phyloP scores from a whole-genome alignment of 179 eudicot genomes.

The Nepenthes alata region DNA sequence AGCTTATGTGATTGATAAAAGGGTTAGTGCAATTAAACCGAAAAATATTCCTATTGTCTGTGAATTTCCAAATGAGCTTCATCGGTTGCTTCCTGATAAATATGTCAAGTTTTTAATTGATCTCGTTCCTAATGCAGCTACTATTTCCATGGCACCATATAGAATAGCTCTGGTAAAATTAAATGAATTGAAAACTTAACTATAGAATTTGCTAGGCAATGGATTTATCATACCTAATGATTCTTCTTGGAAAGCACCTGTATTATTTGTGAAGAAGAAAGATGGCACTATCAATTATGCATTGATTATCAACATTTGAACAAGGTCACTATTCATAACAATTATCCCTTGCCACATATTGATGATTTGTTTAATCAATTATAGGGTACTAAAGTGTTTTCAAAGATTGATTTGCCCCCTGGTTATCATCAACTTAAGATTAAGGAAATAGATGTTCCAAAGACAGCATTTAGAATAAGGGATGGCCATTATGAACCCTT shows the following conservation, averaged over 20 bases:
- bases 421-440: neutral
- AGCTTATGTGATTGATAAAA: neutral
- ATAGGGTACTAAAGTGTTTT: neutral
- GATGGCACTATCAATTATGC: neutral
- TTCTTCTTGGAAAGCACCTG: neutral
- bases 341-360: constrained; percentile 2
- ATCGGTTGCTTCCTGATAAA: neutral
- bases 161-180: neutral
- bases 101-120: constrained; percentile 2
- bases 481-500: neutral
- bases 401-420: neutral
- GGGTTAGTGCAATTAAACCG: neutral
- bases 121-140: neutral
- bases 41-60: neutral
- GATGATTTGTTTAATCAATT: constrained; percentile 2
- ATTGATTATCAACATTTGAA: neutral
- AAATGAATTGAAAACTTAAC: neutral
- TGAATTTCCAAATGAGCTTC: neutral
- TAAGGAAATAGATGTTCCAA: neutral
- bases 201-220: neutral
- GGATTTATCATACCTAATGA: neutral
- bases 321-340: neutral
- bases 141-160: neutral
- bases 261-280: constrained; percentile 3
- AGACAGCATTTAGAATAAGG: neutral